Conservation (phyloP, 2,329 filamentous ascomycete species). For the Fusarium sp. region DNA sequence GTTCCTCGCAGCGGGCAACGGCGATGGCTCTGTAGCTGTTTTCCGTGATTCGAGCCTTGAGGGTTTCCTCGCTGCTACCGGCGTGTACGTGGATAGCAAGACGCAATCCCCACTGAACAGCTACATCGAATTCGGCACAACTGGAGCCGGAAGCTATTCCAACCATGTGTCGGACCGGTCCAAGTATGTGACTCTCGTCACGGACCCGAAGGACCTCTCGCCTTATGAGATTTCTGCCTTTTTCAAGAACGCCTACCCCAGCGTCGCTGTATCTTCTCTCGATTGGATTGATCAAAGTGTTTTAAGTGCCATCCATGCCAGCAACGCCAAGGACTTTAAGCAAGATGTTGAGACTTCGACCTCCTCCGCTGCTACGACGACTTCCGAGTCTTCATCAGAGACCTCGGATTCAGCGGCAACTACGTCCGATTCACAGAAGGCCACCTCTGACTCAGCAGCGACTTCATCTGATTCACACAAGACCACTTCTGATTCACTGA, state of each 20-base stretch:
- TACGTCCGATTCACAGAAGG: not conserved
- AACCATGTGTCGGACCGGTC: conserved; percentile 52
- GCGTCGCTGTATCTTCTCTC: conserved; percentile 19
- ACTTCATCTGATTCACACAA: not conserved
- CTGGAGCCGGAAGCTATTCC: conserved; percentile 56
- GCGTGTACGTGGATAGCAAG: conserved; percentile 48
- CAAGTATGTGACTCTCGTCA: conserved; percentile 52
- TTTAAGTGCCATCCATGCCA: conserved; percentile 32
- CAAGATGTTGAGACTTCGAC: not conserved
- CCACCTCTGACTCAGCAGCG: not conserved
- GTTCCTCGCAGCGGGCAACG: conserved; percentile 58
- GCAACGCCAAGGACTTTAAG: conserved; percentile 33
- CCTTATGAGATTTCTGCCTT: conserved; percentile 35
- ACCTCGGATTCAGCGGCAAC: not conserved
- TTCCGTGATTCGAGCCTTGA: conserved; percentile 56
- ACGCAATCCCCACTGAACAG: conserved; percentile 51
- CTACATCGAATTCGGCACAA: conserved; percentile 58
- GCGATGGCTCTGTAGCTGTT: conserved; percentile 54
- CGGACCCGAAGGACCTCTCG: conserved; percentile 49
- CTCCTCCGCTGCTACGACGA: not conserved
- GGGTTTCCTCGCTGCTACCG: conserved; percentile 53
- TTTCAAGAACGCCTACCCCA: conserved; percentile 23
- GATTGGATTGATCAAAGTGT: conserved; percentile 43
- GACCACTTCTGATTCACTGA: not conserved
- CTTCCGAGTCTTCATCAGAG: not conserved